Evolutionary conservation across 2,329 filamentous ascomycete species (phyloP).

Genomic region (Trichoderma aggressivum): DNA sequence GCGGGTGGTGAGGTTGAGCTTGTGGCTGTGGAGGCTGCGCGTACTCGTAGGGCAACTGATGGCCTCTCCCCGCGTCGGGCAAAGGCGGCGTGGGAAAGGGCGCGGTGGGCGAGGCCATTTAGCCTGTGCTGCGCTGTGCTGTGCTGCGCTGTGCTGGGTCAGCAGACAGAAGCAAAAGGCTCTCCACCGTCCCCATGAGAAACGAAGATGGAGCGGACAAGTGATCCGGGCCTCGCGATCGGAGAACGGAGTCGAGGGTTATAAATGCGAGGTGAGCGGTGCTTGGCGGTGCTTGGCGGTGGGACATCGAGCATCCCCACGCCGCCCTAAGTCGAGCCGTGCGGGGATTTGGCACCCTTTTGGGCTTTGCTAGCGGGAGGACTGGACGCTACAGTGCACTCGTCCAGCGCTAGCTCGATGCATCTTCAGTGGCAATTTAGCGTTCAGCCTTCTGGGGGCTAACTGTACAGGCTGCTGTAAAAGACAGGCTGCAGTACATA

Average conservation of each 20-base stretch:
- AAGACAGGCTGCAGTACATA: too few species aligned
- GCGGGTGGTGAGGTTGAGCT: background rate
- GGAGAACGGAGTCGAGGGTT: conserved; percentile 9
- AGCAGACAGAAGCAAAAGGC: background rate
- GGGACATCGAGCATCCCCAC: background rate
- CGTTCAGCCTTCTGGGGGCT: background rate
- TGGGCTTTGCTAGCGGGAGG: background rate
- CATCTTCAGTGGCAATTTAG: conserved; percentile 1
- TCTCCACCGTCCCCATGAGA: background rate
- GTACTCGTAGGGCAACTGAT: background rate
- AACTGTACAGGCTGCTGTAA: too few species aligned
- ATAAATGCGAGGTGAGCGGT: conserved; percentile 5
- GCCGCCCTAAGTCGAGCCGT: background rate
- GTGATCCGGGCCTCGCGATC: conserved; percentile 5
- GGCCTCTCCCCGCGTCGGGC: background rate
- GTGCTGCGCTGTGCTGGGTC: background rate
- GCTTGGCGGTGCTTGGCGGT: background rate
- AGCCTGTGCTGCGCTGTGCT: too few species aligned
- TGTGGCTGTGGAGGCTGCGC: background rate
- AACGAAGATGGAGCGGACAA: conserved; percentile 8
- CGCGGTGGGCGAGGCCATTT: conserved; percentile 1
- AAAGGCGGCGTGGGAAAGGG: conserved; percentile 3
- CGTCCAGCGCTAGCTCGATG: background rate
- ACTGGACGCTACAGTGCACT: background rate
- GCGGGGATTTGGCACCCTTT: background rate